A percentile compares a stretch with the other conserved stretches of the same genome.
Evolutionary conservation across 2,329 filamentous ascomycete genomes (phyloP).

Genomic region (Nemania sp.): DNA sequence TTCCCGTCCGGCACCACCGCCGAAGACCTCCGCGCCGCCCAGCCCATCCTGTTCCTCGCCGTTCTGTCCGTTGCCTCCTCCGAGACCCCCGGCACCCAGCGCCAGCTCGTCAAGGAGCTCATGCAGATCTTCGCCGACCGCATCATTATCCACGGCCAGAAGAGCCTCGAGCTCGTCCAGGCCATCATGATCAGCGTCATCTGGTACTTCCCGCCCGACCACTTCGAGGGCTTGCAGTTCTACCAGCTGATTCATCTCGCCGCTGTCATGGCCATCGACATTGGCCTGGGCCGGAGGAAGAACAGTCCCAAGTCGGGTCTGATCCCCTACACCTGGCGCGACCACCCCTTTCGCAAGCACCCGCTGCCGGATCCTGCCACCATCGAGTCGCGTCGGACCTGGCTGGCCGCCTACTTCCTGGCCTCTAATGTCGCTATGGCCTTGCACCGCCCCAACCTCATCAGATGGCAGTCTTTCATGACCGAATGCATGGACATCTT

Average conservation of each 20-base stretch:
- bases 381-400: conserved; percentile 59
- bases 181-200: conserved; percentile 73
- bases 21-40: conserved; percentile 58
- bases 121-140: conserved; percentile 75
- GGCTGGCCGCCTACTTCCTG: conserved; percentile 63
- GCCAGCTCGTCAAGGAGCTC: conserved; percentile 66
- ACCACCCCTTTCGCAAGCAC: conserved; percentile 47
- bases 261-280: conserved; percentile 79
- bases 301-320: conserved; percentile 43
- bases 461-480: conserved; percentile 64
- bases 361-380: conserved; percentile 55
- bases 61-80: conserved; percentile 68
- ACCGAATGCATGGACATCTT: conserved; percentile 61
- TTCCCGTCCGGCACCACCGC: conserved; percentile 59
- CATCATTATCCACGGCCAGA: conserved; percentile 74
- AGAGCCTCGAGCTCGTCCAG: conserved; percentile 82
- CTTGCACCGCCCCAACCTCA: conserved; percentile 61
- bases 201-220: conserved; percentile 84
- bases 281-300: conserved; percentile 64
- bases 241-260: conserved; percentile 85
- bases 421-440: conserved; percentile 64
- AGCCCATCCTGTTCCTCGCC: conserved; percentile 70
- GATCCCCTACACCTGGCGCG: conserved; percentile 46
- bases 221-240: conserved; percentile 85
- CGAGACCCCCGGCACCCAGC: conserved; percentile 59